These are phyloP conservation scores for Ogataea polymorpha DNA, from an alignment of 805 yeast species.

Conservation along the genomic window DNA sequence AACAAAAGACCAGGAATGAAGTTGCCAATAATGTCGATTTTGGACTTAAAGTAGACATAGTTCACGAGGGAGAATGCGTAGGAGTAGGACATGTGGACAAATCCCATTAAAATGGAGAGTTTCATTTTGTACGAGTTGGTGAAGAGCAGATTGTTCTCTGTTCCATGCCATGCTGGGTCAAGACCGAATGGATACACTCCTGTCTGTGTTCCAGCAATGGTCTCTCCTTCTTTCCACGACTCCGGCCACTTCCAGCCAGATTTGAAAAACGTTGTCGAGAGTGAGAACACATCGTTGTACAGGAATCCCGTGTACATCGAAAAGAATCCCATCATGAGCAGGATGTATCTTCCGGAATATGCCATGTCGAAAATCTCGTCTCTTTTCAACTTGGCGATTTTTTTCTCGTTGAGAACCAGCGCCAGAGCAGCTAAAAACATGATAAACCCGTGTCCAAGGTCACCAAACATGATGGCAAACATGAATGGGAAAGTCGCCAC, in stretches of 20 bases:
- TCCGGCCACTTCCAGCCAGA: constrained; percentile 96
- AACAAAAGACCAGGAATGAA: constrained; percentile 91
- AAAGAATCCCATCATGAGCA: constrained; percentile 88
- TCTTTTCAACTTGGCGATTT: constrained; percentile 63
- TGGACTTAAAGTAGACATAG: constrained; percentile 61
- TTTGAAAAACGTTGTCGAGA: constrained; percentile 80
- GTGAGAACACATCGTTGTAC: constrained; percentile 91
- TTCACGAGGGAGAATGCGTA: constrained; percentile 82
- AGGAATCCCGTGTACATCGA: constrained; percentile 94
- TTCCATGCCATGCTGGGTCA: constrained; percentile 96
- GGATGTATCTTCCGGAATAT: constrained; percentile 84
- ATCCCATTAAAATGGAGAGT: constrained; percentile 91
- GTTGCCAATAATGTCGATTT: constrained; percentile 84
- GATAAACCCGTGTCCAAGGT: constrained; percentile 91
- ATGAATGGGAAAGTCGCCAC: constrained; percentile 94
- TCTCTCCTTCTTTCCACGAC: constrained; percentile 63
- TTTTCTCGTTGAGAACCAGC: constrained; percentile 71
- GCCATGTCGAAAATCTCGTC: constrained; percentile 98
- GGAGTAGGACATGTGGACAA: constrained; percentile 89
- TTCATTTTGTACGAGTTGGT: constrained; percentile 98
- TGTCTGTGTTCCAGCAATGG: constrained; percentile 59
- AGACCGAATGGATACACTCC: constrained; percentile 83
- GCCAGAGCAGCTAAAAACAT: constrained; percentile 68
- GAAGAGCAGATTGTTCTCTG: constrained; percentile 87
- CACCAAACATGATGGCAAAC: constrained; percentile 99